These are phyloP conservation scores for Quercus wislizeni DNA, from an alignment of 306 rosid genomes.

Conservation along the genomic window DNA sequence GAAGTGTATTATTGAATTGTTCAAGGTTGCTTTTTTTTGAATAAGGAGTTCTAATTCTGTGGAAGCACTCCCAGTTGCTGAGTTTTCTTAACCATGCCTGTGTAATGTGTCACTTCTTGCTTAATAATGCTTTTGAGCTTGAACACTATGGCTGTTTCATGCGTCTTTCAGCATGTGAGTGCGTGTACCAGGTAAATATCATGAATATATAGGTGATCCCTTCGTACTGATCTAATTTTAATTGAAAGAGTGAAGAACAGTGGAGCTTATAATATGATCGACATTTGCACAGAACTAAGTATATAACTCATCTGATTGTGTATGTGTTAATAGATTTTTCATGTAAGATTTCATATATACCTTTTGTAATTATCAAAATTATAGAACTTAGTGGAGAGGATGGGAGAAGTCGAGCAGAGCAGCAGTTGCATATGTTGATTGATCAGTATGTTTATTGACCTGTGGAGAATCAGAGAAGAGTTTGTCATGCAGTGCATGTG, in stretches of 20 bases:
- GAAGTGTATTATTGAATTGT: neutral
- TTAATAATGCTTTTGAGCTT: too few species aligned
- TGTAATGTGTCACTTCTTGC: neutral
- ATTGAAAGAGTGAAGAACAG: neutral
- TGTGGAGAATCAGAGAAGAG: constrained; percentile 78
- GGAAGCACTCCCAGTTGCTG: neutral
- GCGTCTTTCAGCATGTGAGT: too few species aligned
- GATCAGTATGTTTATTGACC: constrained; percentile 91
- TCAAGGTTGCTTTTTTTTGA: neutral
- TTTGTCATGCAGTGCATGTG: constrained; percentile 86
- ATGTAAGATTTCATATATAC: neutral
- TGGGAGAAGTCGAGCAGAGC: constrained; percentile 97
- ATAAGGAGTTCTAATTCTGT: neutral
- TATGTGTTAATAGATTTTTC: constrained; percentile 8
- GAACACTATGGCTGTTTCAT: too few species aligned
- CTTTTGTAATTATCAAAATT: constrained; percentile 29
- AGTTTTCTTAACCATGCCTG: neutral
- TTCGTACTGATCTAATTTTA: neutral
- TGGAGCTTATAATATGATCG: neutral
- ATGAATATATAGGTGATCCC: neutral
- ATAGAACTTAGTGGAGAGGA: constrained; percentile 80
- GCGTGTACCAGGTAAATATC: neutral
- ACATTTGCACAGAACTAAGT: neutral
- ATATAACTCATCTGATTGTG: neutral
- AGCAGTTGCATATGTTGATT: constrained; percentile 72